These are phyloP conservation scores for Fusarium annulatum DNA, from an alignment of 2,329 filamentous ascomycete genomes.

Conservation along the genomic window DNA sequence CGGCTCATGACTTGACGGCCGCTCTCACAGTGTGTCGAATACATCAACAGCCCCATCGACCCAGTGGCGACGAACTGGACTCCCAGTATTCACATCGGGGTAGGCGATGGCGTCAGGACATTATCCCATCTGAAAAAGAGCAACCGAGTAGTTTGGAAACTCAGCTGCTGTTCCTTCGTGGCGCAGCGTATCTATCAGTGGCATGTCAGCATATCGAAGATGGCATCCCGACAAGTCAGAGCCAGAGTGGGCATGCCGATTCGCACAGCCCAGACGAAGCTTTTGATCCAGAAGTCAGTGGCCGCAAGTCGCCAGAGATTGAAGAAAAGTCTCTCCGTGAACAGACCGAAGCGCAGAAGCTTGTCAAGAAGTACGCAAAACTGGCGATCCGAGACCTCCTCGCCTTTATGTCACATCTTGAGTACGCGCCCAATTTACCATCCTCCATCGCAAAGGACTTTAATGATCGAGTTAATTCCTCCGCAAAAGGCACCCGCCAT, in stretches of 20 bases:
- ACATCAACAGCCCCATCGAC: constrained; percentile 64
- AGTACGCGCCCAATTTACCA: constrained; percentile 80
- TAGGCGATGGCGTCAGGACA: constrained; percentile 48
- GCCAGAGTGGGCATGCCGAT: constrained; percentile 6
- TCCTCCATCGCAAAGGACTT: constrained; percentile 68
- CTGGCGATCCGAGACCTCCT: constrained; percentile 80
- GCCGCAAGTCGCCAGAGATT: neutral
- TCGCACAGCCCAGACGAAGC: neutral
- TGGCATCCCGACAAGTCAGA: constrained; percentile 56
- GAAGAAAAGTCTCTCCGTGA: constrained; percentile 20
- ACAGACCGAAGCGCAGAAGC: constrained; percentile 61
- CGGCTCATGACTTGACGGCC: constrained; percentile 75
- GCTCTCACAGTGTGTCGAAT: constrained; percentile 69
- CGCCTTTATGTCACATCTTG: constrained; percentile 76
- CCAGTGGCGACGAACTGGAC: constrained; percentile 63
- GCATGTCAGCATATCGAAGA: constrained; percentile 73
- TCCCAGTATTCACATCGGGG: constrained; percentile 47
- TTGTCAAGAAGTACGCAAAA: constrained; percentile 79
- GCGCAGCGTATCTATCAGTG: constrained; percentile 75
- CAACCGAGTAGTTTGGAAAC: constrained; percentile 80
- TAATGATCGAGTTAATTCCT: constrained; percentile 66
- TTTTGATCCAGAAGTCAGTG: neutral
- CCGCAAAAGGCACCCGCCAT: constrained; percentile 60
- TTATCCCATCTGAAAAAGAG: constrained; percentile 54
- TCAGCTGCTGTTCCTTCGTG: constrained; percentile 82